A percentile compares a stretch with the other conserved stretches of the same genome.
Evolutionary conservation across 805 yeast species (phyloP).

Genomic region (Pichia nakasei): DNA sequence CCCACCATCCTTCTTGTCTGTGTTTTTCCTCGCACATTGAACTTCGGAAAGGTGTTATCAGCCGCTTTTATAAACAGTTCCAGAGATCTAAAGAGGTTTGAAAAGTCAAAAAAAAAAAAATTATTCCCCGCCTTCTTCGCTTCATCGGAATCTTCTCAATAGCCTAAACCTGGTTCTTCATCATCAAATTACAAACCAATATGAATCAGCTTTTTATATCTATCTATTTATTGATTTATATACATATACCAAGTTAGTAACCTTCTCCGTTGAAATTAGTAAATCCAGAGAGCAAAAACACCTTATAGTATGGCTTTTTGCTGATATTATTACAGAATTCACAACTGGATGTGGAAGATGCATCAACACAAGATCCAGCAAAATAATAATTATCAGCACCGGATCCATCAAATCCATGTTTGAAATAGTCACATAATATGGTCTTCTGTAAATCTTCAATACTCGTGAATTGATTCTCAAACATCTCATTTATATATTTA

Average conservation of each 20-base stretch:
- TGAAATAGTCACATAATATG: conserved; percentile 43
- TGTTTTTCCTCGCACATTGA: too few species aligned
- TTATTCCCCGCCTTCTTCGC: too few species aligned
- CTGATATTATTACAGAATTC: conserved; percentile 68
- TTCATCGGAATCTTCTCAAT: too few species aligned
- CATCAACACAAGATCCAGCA: conserved; percentile 82
- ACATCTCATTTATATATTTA: conserved; percentile 38
- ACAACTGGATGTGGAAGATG: conserved; percentile 75
- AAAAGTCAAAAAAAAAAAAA: too few species aligned
- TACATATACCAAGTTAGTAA: conserved; percentile 24
- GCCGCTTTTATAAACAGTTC: too few species aligned
- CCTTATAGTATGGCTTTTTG: conserved; percentile 52
- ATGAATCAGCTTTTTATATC: too few species aligned
- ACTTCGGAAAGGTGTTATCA: too few species aligned
- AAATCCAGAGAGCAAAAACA: conserved; percentile 61
- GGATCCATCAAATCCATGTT: conserved; percentile 64
- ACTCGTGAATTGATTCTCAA: conserved; percentile 49
- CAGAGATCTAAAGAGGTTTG: too few species aligned
- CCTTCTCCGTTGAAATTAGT: conserved; percentile 75
- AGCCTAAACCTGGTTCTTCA: too few species aligned
- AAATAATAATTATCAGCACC: conserved; percentile 80
- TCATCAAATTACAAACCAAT: too few species aligned
- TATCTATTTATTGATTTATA: too few species aligned
- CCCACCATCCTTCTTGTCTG: too few species aligned
- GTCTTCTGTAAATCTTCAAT: conserved; percentile 43